Conservation (phyloP, 139 green algal genomes). For the Chlamydomonas sp. region DNA sequence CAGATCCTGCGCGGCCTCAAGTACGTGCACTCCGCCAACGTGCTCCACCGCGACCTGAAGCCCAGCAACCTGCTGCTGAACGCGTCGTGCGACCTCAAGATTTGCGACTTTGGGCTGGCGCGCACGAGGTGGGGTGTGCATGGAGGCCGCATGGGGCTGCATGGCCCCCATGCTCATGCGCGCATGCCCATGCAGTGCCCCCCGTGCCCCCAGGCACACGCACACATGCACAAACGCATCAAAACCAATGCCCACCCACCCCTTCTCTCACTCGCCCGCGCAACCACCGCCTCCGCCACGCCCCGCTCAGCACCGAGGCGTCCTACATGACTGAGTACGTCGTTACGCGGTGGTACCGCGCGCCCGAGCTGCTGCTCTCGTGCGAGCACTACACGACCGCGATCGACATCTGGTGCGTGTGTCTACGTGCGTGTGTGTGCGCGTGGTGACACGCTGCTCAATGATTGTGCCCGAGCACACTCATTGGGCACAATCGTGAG, state of each 20-base stretch:
- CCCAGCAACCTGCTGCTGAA: conserved; percentile 96
- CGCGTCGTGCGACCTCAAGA: conserved; percentile 95
- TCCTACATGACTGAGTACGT: conserved; percentile 97
- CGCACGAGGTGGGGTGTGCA: conserved; percentile 60
- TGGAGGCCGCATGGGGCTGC: too few relatives aligned
- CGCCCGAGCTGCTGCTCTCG: conserved; percentile 87
- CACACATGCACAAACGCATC: not conserved
- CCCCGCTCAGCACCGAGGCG: conserved; percentile 69
- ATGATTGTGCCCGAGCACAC: too few relatives aligned
- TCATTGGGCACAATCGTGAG: too few relatives aligned
- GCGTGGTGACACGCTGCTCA: too few relatives aligned
- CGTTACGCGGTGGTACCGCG: conserved; percentile 92
- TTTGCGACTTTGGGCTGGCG: conserved; percentile 96
- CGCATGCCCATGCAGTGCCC: too few relatives aligned
- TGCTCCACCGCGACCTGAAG: conserved; percentile 96
- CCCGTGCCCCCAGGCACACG: too few relatives aligned
- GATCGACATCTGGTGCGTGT: conserved; percentile 59
- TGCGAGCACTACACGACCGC: conserved; percentile 74
- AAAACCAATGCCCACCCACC: too few relatives aligned
- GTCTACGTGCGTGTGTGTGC: too few relatives aligned
- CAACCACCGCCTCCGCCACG: too few relatives aligned
- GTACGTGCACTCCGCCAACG: conserved; percentile 83
- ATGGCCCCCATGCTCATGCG: too few relatives aligned
- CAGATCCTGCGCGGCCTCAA: conserved; percentile 85
- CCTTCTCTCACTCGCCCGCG: not conserved